These are phyloP conservation scores for Aureobasidium sp. DNA, from an alignment of 2,329 filamentous ascomycete genomes.

Conservation along the genomic window DNA sequence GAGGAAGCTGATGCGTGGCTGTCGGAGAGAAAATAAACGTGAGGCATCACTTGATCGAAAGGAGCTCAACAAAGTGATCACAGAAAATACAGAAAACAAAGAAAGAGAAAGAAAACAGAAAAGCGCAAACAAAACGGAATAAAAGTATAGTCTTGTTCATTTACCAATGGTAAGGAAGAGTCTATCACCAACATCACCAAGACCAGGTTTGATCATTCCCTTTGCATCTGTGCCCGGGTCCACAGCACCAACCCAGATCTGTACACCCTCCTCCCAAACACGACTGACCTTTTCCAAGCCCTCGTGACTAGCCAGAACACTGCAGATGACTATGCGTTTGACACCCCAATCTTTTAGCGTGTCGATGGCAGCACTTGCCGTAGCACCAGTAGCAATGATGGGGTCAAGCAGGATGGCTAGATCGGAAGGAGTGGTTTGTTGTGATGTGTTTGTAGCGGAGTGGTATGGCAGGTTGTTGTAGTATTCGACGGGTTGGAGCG, in stretches of 20 bases:
- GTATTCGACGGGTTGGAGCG: conserved; percentile 86
- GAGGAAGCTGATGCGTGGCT: conserved; percentile 20
- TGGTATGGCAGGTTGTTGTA: conserved; percentile 94
- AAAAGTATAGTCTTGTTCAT: conserved; percentile 29
- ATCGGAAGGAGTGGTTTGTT: conserved; percentile 35
- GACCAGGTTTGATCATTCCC: conserved; percentile 83
- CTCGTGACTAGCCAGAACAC: conserved; percentile 61
- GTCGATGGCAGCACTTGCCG: conserved; percentile 80
- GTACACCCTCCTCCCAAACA: conserved; percentile 68
- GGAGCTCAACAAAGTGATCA: background rate
- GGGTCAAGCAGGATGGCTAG: conserved; percentile 85
- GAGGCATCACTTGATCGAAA: background rate
- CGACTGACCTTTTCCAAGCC: conserved; percentile 64
- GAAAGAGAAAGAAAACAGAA: background rate
- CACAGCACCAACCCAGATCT: conserved; percentile 75
- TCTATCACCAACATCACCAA: conserved; percentile 86
- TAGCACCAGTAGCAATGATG: conserved; percentile 88
- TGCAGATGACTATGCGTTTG: conserved; percentile 66
- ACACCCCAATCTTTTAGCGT: conserved; percentile 87
- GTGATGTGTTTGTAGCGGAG: conserved; percentile 32
- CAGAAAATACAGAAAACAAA: background rate
- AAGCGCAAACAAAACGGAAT: background rate
- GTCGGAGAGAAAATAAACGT: conserved; percentile 9
- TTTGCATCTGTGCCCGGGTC: conserved; percentile 64
- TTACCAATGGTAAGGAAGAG: conserved; percentile 86